Percentiles rank a stretch among this genome's conserved stretches.
Conservation (phyloP, 2,329 filamentous ascomycete species). For the Fusarium mangiferae region DNA sequence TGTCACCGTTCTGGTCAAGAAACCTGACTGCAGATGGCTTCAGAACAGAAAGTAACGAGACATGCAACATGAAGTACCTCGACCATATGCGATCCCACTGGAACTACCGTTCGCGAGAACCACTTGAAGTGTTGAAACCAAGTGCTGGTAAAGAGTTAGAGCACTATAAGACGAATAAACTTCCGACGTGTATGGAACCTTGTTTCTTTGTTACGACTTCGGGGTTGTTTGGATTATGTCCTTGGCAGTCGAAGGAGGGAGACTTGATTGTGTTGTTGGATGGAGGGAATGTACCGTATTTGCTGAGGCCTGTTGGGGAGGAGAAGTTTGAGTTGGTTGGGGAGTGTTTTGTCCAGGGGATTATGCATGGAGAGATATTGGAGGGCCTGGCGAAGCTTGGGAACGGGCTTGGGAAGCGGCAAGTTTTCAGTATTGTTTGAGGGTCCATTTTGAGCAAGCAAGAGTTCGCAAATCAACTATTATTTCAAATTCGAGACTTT, state of each 20-base stretch:
- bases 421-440: constrained; percentile 8
- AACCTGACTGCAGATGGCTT: neutral
- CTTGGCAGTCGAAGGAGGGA: constrained; percentile 21
- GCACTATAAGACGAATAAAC: constrained; percentile 1
- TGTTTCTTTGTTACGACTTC: constrained; percentile 24
- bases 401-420: neutral
- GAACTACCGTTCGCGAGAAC: neutral
- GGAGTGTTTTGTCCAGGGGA: constrained; percentile 24
- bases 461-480: rapidly evolving
- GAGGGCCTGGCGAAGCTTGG: neutral
- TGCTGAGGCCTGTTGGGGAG: neutral
- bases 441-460: rapidly evolving
- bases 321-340: constrained; percentile 10
- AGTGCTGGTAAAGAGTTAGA: rapidly evolving
- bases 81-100: constrained; percentile 27
- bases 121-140: neutral
- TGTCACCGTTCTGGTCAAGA: constrained; percentile 18
- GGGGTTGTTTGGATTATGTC: constrained; percentile 19
- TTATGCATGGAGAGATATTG: constrained; percentile 27
- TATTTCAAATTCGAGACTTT: rapidly evolving
- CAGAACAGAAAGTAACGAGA: neutral
- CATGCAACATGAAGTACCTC: constrained; percentile 5
- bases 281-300: constrained; percentile 27
- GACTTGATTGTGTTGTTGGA: constrained; percentile 17
- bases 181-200: constrained; percentile 9